phyloP scores from a whole-genome alignment of 805 yeast species.

The Hagleromyces aurorensis region DNA sequence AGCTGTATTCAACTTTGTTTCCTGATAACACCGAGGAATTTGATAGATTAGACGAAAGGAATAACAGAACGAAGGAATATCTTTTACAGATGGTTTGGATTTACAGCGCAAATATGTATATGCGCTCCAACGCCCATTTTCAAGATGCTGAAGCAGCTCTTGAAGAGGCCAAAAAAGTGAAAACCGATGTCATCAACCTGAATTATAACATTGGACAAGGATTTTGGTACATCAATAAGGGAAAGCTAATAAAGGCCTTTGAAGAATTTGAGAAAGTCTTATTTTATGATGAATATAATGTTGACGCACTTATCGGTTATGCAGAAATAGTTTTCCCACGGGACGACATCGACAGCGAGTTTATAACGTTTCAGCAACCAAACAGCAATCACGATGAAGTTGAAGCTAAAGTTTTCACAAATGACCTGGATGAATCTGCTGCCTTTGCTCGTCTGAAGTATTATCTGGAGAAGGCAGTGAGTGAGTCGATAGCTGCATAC shows the following conservation, averaged over 20 bases:
- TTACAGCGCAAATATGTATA: conserved; percentile 59
- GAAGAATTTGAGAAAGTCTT: conserved; percentile 59
- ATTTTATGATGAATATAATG: conserved; percentile 40
- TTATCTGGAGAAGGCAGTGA: conserved; percentile 33
- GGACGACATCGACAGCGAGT: conserved; percentile 21
- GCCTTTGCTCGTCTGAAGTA: conserved; percentile 48
- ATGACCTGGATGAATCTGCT: conserved; percentile 49
- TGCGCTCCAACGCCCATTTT: conserved; percentile 36
- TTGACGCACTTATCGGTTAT: conserved; percentile 48
- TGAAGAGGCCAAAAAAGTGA: conserved; percentile 56
- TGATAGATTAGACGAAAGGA: conserved; percentile 10
- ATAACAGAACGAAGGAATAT: conserved; percentile 28
- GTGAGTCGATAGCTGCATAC: conserved; percentile 36
- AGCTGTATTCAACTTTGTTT: conserved; percentile 46
- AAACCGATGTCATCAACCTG: conserved; percentile 35
- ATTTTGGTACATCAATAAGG: conserved; percentile 32
- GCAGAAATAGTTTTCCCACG: conserved; percentile 42
- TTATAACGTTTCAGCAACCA: background rate
- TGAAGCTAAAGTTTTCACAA: conserved; percentile 34
- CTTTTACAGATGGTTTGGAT: conserved; percentile 64
- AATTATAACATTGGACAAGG: conserved; percentile 24
- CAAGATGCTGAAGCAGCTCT: conserved; percentile 66
- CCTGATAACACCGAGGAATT: conserved; percentile 8
- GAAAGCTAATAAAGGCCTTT: conserved; percentile 39
- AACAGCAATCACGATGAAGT: too few species aligned